These are phyloP conservation scores for Tricholoma sp. DNA, from an alignment of 768 basidiomycete genomes.

Conservation along the genomic window DNA sequence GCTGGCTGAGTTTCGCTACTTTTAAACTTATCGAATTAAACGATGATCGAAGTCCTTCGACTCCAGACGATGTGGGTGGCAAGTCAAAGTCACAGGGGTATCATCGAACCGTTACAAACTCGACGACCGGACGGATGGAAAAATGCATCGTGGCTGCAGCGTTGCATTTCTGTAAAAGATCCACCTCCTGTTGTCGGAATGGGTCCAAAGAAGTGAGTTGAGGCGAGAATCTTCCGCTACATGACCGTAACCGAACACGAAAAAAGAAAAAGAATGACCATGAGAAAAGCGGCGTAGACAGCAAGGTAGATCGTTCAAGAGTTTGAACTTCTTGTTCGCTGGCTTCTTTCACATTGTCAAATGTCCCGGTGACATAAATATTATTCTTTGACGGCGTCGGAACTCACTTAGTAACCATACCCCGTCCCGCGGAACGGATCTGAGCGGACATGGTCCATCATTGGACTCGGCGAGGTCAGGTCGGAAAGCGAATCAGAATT, in stretches of 20 bases:
- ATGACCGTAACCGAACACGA: neutral
- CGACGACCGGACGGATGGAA: neutral
- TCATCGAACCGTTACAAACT: slow-evolving; percentile 1
- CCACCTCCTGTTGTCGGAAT: neutral
- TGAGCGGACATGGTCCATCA: neutral
- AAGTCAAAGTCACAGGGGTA: neutral
- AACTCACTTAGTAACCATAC: neutral
- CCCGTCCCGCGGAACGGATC: neutral
- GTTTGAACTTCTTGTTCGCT: neutral
- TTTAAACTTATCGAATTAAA: slow-evolving; percentile 2
- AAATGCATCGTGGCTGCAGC: slow-evolving; percentile 2
- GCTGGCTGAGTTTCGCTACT: slow-evolving; percentile 2
- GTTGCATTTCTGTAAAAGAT: slow-evolving; percentile 6
- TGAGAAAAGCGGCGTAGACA: neutral
- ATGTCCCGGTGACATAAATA: slow-evolving; percentile 1
- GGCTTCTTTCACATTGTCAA: neutral
- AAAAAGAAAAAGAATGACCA: neutral
- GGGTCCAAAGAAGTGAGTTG: neutral
- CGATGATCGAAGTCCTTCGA: slow-evolving; percentile 2
- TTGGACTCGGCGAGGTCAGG: neutral
- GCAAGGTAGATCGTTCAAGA: neutral
- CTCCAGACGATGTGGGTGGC: neutral
- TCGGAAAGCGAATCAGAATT: neutral
- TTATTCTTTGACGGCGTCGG: neutral
- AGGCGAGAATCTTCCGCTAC: neutral